A percentile compares a stretch with the other conserved stretches of the same genome.
phyloP scores from a whole-genome alignment of 208 protist genomes.

The Herpetomonas muscarum region DNA sequence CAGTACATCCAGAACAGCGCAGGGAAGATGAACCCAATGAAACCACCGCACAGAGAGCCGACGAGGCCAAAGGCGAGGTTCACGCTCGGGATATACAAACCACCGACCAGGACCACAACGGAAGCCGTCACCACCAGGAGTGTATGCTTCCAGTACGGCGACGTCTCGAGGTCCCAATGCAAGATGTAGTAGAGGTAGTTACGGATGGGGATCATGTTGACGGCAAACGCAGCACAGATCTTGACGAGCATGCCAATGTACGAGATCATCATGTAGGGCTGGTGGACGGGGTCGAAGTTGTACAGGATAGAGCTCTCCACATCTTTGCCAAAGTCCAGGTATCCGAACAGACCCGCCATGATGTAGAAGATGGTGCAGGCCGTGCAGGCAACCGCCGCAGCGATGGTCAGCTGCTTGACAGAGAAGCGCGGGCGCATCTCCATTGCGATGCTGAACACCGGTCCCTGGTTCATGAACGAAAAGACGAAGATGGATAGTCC shows the following conservation, averaged over 20 bases:
- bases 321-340: slow-evolving; percentile 26
- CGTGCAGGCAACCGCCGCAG: slow-evolving; percentile 10
- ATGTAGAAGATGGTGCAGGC: slow-evolving; percentile 20
- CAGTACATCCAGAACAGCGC: slow-evolving; percentile 69
- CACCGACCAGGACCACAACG: slow-evolving; percentile 21
- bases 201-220: slow-evolving; percentile 18
- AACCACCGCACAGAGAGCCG: slow-evolving; percentile 71
- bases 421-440: slow-evolving; percentile 21
- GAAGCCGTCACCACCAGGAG: slow-evolving; percentile 10
- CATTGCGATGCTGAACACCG: slow-evolving; percentile 26
- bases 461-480: slow-evolving; percentile 57
- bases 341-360: slow-evolving; percentile 26
- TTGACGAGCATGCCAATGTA: slow-evolving; percentile 29
- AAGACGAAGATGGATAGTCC: slow-evolving; percentile 58
- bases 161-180: slow-evolving; percentile 5
- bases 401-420: slow-evolving; percentile 17
- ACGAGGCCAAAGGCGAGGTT: slow-evolving; percentile 55
- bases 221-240: slow-evolving; percentile 19
- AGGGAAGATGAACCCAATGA: slow-evolving; percentile 72
- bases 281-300: slow-evolving; percentile 24
- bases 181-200: slow-evolving; percentile 17
- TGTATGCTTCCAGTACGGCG: slow-evolving; percentile 12
- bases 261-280: slow-evolving; percentile 19
- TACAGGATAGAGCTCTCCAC: slow-evolving; percentile 18
- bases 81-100: slow-evolving; percentile 50